Evolutionary conservation across 768 basidiomycete species (phyloP), one percentile per base, ranked within the genome.

Genomic region (Lyophyllum decastes): DNA sequence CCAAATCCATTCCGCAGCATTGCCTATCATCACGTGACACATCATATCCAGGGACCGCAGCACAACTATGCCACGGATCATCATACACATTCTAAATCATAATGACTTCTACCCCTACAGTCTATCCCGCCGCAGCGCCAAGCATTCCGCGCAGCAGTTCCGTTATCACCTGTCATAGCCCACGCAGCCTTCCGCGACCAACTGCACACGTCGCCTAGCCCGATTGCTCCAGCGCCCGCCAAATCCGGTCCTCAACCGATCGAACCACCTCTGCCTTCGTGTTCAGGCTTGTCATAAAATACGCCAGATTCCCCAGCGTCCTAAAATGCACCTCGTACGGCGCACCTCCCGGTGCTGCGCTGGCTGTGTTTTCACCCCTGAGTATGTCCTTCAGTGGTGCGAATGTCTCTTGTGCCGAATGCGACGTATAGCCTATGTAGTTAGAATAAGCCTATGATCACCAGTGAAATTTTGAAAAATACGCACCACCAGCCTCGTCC

Each of bases 251-350:
- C 65, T 93, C 88, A 8, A 92, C 64, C 17, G 79, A 76, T 55
- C 85, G 82, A 35, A 89, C 77, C 16, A 81, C 79, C 17, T 70
- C 64, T 2, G 77, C 57, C 1, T 73, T 70, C 1, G 90, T 94
- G 67, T 94, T 94, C 40, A 95, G 77, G 71, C 91, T 94, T 6
- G 85, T 87, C 83, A 96, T 95, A 68, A 95, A 91, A 70, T 96
- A 96, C n/a, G 89, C 89, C 9, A 94, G 87, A 66, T 95, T 86
- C 0, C 96, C 96, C 35, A 98, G 74, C 0, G 96, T 95, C 56
- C 96, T 82, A 61, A 82, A 94, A 69, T 98, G 90, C 21, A 98
- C 82, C 35, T 82, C 80, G 72, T 88, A 88, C 4, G 83, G 76
- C 17, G 76, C 77, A 34, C 84, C 81, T 2, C 82, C 81, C 9